Evolutionary conservation across 371 early-diverging fungal genomes (phyloP), one percentile per base, ranked within the genome.

Genomic region (Apophysomyces trapeziformis): DNA sequence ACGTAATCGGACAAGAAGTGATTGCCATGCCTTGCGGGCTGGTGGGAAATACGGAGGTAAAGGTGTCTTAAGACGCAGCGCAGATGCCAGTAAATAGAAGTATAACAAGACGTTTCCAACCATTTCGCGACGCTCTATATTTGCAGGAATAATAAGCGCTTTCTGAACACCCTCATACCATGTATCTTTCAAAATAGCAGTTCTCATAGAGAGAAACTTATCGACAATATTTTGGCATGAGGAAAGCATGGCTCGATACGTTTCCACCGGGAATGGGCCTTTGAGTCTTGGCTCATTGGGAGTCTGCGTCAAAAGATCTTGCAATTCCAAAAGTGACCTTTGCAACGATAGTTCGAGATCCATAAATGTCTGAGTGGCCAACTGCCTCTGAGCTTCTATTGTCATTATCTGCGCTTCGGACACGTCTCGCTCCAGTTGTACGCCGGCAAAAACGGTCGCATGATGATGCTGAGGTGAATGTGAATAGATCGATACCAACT

Each of bases 261-360:
- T 84, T 0, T 63, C 73, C 0, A 79, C 75, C 0, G 95, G 95
- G 63, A 93, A 95, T 5, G 88, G 83, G 4, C 95, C 95, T 74
- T 93, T 93, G 21, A 94, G 75, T 54, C 95, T 87, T 0, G 94
- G 94, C 72, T 95, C 95, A 57, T 93, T 92, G 7, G 87, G 87
- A 9, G 94, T 92, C 57, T 91, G 86, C 2, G 75, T 71, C 26
- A 95, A 65, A 7, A 95, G 74, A 4, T 72, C 79, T 8, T 83
- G 85, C 43, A 93, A 77, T 26, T 82, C 78, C 21, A 92, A 62
- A 16, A 95, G 74, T 32, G 85, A 69, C 18, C 87, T 67, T 67
- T 94, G 95, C 13, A 95, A 69, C 1, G 75, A 76, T 8, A 92
- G 76, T 59, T 95, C 95, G 50, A 89, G 75, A 4, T 89, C 90